These are phyloP conservation scores for Lasiodiplodia hormozganensis DNA, from an alignment of 2,329 filamentous ascomycete genomes.

Conservation along the genomic window DNA sequence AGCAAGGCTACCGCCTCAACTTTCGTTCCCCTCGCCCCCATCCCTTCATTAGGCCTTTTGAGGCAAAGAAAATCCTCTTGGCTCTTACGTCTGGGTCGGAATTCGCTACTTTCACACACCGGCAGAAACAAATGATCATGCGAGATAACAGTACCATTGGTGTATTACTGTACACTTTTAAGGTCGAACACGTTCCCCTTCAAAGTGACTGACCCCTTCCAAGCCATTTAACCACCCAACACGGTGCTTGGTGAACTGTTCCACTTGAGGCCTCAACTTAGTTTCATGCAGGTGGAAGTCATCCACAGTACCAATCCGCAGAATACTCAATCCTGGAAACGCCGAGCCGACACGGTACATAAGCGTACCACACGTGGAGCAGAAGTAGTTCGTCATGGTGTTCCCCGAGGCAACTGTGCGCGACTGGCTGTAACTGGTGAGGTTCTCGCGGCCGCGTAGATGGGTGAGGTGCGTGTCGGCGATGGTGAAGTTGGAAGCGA, in stretches of 20 bases:
- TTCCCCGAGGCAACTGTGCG: constrained; percentile 51
- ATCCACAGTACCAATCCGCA: constrained; percentile 67
- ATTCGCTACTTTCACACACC: too few species aligned
- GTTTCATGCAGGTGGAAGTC: constrained; percentile 66
- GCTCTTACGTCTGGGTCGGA: too few species aligned
- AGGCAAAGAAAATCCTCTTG: too few species aligned
- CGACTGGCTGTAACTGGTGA: constrained; percentile 55
- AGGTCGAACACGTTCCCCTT: too few species aligned
- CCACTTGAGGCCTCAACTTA: constrained; percentile 60
- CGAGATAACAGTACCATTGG: too few species aligned
- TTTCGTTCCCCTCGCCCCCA: too few species aligned
- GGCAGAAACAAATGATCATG: too few species aligned
- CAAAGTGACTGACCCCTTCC: constrained; percentile 39
- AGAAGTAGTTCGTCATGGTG: constrained; percentile 69
- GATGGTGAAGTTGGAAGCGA: constrained; percentile 64
- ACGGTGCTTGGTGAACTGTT: constrained; percentile 61
- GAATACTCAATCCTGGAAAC: constrained; percentile 56
- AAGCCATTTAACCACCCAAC: constrained; percentile 56
- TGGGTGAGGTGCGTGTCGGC: constrained; percentile 55
- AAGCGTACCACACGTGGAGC: constrained; percentile 64
- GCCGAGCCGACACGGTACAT: constrained; percentile 62
- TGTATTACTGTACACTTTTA: too few species aligned
- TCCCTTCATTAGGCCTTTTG: too few species aligned
- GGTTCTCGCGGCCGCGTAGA: constrained; percentile 59
- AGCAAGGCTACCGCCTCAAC: too few species aligned